Conservation (phyloP, 169 alveolate species). For the Cryptosporidium parvum region DNA sequence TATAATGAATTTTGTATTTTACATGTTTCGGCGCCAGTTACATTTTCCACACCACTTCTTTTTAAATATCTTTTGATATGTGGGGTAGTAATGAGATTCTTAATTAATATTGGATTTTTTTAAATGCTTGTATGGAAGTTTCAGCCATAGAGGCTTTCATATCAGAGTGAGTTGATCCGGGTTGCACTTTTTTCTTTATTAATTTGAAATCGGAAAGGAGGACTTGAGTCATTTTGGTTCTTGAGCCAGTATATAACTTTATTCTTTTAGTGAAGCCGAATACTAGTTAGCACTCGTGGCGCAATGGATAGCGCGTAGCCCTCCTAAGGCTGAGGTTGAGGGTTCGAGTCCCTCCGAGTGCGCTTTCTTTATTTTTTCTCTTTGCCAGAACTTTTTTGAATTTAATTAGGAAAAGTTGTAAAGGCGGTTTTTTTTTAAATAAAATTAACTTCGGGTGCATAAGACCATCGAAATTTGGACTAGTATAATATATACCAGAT, state of each 20-base stretch:
- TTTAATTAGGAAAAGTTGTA: too few species aligned
- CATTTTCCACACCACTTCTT: not conserved
- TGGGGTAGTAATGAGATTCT: not conserved
- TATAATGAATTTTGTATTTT: not conserved
- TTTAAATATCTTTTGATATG: not conserved
- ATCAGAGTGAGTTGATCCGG: too few species aligned
- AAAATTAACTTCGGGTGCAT: too few species aligned
- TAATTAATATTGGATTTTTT: not conserved
- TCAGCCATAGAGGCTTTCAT: not conserved
- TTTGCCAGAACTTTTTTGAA: too few species aligned
- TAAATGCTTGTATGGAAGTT: not conserved
- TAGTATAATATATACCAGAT: not conserved
- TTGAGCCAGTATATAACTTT: not conserved
- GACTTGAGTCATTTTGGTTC: too few species aligned
- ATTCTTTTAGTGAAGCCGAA: not conserved
- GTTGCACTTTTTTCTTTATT: too few species aligned
- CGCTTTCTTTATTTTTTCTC: constrained; percentile 31
- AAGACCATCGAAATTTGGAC: too few species aligned
- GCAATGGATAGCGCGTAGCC: constrained; percentile 96
- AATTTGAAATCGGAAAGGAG: too few species aligned
- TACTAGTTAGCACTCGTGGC: constrained; percentile 91
- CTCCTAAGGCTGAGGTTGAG: constrained; percentile 96
- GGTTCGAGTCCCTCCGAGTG: constrained; percentile 97
- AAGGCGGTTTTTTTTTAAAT: not conserved
- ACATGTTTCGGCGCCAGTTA: not conserved